These are phyloP conservation scores for Inonotus obliquus DNA, from an alignment of 1,284 basidiomycete species.

Conservation along the genomic window DNA sequence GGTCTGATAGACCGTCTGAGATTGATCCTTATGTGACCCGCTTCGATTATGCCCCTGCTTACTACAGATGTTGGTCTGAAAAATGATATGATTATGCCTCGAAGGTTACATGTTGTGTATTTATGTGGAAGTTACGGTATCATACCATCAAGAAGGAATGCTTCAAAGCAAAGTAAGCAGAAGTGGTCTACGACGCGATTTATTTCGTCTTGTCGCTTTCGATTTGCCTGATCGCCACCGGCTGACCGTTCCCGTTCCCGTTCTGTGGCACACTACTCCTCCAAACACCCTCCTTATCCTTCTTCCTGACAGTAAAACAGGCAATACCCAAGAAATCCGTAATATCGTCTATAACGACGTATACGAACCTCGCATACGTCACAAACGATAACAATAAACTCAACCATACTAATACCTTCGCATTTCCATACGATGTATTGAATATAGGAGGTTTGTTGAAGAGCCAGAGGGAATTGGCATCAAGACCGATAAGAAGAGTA, in stretches of 20 bases:
- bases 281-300: slow-evolving; percentile 73
- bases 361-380: slow-evolving; percentile 77
- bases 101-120: background rate
- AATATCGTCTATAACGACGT: slow-evolving; percentile 80
- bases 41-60: background rate
- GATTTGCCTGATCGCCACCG: background rate
- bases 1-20: background rate
- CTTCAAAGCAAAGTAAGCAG: background rate
- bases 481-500: slow-evolving; percentile 73
- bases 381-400: slow-evolving; percentile 63
- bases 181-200: background rate
- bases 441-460: slow-evolving; percentile 65
- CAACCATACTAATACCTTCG: slow-evolving; percentile 64
- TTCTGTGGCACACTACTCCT: slow-evolving; percentile 22
- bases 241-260: background rate
- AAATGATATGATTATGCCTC: background rate
- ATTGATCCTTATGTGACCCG: background rate
- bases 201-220: background rate
- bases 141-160: background rate
- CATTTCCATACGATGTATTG: slow-evolving; percentile 55
- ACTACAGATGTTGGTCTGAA: background rate
- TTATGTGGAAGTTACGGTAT: background rate
- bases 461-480: slow-evolving; percentile 74
- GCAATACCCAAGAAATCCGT: slow-evolving; percentile 86
- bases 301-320: slow-evolving; percentile 85